A percentile compares a stretch with the other conserved stretches of the same genome.
Evolutionary conservation across 1,284 basidiomycete genomes (phyloP).

Genomic region (Ceratobasidium papillatum): DNA sequence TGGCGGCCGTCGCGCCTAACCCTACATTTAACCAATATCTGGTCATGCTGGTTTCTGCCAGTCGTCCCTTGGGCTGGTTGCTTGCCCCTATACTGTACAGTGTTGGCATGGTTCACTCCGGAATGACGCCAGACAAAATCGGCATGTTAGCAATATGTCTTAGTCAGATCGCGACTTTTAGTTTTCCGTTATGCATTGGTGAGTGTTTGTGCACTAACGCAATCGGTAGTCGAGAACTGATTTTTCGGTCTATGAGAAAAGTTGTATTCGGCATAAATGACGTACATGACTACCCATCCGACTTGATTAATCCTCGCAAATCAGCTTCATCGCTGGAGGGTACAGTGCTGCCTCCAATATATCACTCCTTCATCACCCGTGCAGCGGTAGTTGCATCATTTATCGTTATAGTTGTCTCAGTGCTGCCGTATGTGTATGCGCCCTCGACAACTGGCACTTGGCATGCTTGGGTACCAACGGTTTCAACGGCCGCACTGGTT

Average conservation of each 20-base stretch:
- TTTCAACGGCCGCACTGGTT: slow-evolving; percentile 42
- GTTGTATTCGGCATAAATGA: slow-evolving; percentile 49
- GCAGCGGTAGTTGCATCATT: slow-evolving; percentile 45
- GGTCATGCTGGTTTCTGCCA: slow-evolving; percentile 23
- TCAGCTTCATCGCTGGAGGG: slow-evolving; percentile 45
- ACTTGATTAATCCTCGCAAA: slow-evolving; percentile 47
- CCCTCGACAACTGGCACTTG: neutral
- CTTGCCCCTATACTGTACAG: slow-evolving; percentile 48
- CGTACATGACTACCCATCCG: slow-evolving; percentile 47
- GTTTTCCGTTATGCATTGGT: slow-evolving; percentile 45
- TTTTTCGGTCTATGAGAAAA: no score
- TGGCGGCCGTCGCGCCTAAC: no score
- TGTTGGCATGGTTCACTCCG: slow-evolving; percentile 47
- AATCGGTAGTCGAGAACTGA: neutral
- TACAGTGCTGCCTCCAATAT: slow-evolving; percentile 45
- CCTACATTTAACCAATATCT: no score
- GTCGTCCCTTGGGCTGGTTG: slow-evolving; percentile 46
- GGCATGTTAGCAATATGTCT: slow-evolving; percentile 18
- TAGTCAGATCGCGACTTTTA: slow-evolving; percentile 45
- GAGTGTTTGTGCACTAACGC: neutral
- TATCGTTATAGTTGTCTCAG: slow-evolving; percentile 42
- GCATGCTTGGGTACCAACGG: neutral
- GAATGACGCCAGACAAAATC: slow-evolving; percentile 37
- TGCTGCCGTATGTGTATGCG: neutral
- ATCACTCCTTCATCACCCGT: slow-evolving; percentile 44